Evolutionary conservation across 345 rosid genomes (phyloP), one percentile per base, ranked within the genome.

Genomic region (Lepidium didymum): DNA sequence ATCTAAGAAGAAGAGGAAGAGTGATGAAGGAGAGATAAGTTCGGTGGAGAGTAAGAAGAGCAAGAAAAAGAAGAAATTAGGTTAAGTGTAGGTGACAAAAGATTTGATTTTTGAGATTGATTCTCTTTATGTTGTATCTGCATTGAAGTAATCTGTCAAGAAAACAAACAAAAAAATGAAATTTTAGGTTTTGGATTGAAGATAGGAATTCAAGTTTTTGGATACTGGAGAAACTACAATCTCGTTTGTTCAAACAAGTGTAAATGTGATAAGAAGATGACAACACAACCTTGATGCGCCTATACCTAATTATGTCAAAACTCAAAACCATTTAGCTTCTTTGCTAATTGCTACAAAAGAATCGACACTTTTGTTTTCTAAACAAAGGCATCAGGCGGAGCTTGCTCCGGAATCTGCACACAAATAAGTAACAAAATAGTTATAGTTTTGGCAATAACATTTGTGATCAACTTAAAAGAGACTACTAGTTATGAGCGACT

Each of bases 341-440:
- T n/a, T n/a, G n/a, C n/a, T n/a, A n/a, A n/a, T 16, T 53, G 61
- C 40, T 52, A 38, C 27, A 65, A 29, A 38, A 15, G 29, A 16
- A 16, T 13, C 47, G 21, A 21, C 40, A 47, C 53, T 3, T 38
- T 33, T 8, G 16, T 9, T 57, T 44, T 44, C 5, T 38, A 44
- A 3, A 68, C 41, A 75, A 75, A 75, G 55, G 60, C 65, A 62
- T 47, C 54, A 13, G 75, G 67, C 0, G 78, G 78, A 5, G 75
- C 75, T 68, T 75, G 75, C 44, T 75, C 78, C 1, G 78, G 78
- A 62, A 75, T 75, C 78, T 75, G 70, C 61, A 45, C 13, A 21
- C 55, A 25, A 43, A 14, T 27, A 58, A 62, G 10, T 56, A 62
- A 19, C 36, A 46, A 27, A 50, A 57, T 2, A 8, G n/a, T 10